Percentiles rank a stretch among this genome's conserved stretches.
These are phyloP conservation scores for Chondrus crispus DNA, from an alignment of 23 red algal genomes.

Conservation along the genomic window DNA sequence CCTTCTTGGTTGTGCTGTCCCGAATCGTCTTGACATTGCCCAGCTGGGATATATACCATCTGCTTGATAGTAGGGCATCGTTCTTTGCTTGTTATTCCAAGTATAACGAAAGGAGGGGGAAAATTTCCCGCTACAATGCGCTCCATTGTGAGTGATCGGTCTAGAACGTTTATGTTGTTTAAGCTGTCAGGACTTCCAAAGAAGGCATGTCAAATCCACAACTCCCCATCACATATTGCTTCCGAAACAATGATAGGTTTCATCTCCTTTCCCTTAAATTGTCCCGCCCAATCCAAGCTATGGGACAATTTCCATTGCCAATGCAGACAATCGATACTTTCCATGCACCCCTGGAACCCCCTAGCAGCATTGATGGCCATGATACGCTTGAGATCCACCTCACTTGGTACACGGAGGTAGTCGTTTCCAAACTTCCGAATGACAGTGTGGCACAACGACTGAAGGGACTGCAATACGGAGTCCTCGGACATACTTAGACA, in stretches of 20 bases:
- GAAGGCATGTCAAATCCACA: background rate
- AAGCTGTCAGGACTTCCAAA: background rate
- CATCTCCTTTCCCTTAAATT: background rate
- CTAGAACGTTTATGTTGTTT: background rate
- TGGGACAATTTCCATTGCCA: background rate
- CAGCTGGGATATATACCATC: conserved; percentile 11
- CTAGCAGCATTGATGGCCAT: background rate
- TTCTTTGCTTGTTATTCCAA: background rate
- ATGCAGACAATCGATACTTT: background rate
- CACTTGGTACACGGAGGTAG: background rate
- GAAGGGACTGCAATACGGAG: background rate
- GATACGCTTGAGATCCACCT: background rate
- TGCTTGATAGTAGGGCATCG: background rate
- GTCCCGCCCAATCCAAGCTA: background rate
- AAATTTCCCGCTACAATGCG: background rate
- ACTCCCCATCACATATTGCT: conserved; percentile 11
- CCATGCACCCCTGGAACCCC: background rate
- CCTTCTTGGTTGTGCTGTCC: too few relatives aligned
- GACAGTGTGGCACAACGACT: background rate
- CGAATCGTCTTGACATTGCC: too few relatives aligned
- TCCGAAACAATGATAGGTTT: background rate
- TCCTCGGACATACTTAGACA: background rate
- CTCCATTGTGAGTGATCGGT: background rate
- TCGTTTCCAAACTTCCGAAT: background rate
- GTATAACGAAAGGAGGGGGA: background rate